Evolutionary conservation across 441 rosid species (phyloP), one percentile per base, ranked within the genome.

Genomic region (Adansonia grandidieri): DNA sequence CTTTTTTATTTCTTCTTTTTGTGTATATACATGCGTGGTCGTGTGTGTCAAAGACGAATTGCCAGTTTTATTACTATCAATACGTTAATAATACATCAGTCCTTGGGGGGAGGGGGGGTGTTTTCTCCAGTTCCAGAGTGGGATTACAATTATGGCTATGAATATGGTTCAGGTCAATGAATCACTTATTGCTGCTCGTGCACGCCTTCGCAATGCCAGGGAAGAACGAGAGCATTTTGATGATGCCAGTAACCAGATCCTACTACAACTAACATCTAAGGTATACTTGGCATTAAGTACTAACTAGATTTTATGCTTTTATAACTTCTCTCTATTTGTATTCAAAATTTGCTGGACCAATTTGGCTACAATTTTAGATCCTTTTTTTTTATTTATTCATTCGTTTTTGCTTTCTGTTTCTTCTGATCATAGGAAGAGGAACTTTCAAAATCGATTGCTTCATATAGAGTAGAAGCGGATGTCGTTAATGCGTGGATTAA

Each of bases 151-250:
- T 9, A 4, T n/a, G 70, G 57, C 17, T 78, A 44, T 51, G 61
- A 17, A 17, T 53, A 17, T 75, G 73, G 42, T 86, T 60, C 82
- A 96, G 98, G 96, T 92, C 75, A 90, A 88, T 81, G 81, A 80
- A 78, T 86, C 90, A 15, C 85, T 94, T 82, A 73, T 81, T 8
- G 76, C 87, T 57, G 80, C 93, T 47, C 87, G 90, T 72, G 87
- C 86, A 80, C 91, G 91, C 74, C 91, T 94, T 77, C 90, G 65
- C 64, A 90, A 96, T 86, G 94, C 95, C 7, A 87, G 81, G 88
- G 96, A 96, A 87, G 98, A 94, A 86, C 82, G 95, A 82, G 95
- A 93, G 57, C 94, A 96, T 63, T 96, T 93, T 71, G 98, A 94
- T 84, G 92, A 91, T 70, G 97, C 98, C 22, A 91, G 96, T 80